Percentiles rank a stretch among this genome's conserved stretches.
phyloP scores from a whole-genome alignment of 2,329 filamentous ascomycete species.

The Dactylellina leptospora region DNA sequence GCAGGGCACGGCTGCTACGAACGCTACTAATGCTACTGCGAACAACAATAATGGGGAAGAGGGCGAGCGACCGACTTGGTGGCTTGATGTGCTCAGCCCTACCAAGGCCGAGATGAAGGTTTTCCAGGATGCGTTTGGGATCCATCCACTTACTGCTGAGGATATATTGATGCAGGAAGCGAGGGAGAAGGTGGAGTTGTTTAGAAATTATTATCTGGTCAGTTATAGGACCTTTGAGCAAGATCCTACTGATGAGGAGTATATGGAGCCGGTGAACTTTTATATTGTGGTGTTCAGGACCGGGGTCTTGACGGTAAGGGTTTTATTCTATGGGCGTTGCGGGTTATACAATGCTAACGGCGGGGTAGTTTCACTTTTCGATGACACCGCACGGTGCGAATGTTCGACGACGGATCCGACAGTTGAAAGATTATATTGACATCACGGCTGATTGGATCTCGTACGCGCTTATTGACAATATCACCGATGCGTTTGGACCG shows the following conservation, averaged over 20 bases:
- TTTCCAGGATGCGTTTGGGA: conserved; percentile 91
- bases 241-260: conserved; percentile 79
- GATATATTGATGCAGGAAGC: conserved; percentile 96
- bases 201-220: conserved; percentile 97
- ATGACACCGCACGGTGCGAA: conserved; percentile 86
- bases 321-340: background rate
- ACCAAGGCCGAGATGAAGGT: conserved; percentile 86
- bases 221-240: conserved; percentile 94
- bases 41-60: conserved; percentile 5
- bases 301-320: conserved; percentile 77
- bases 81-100: conserved; percentile 92
- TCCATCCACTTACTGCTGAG: conserved; percentile 94
- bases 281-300: conserved; percentile 97
- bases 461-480: conserved; percentile 95
- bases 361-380: conserved; percentile 85
- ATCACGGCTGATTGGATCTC: conserved; percentile 98
- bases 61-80: conserved; percentile 71
- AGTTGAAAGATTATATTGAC: conserved; percentile 92
- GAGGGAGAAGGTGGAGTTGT: conserved; percentile 97
- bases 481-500: conserved; percentile 93
- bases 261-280: conserved; percentile 93
- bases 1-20: no score
- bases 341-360: no score
- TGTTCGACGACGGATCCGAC: conserved; percentile 88
- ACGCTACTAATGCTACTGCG: no score